Percentiles rank a stretch among this genome's conserved stretches.
These are phyloP conservation scores for Sporothrix luriei DNA, from an alignment of 2,329 filamentous ascomycete genomes.

Conservation along the genomic window DNA sequence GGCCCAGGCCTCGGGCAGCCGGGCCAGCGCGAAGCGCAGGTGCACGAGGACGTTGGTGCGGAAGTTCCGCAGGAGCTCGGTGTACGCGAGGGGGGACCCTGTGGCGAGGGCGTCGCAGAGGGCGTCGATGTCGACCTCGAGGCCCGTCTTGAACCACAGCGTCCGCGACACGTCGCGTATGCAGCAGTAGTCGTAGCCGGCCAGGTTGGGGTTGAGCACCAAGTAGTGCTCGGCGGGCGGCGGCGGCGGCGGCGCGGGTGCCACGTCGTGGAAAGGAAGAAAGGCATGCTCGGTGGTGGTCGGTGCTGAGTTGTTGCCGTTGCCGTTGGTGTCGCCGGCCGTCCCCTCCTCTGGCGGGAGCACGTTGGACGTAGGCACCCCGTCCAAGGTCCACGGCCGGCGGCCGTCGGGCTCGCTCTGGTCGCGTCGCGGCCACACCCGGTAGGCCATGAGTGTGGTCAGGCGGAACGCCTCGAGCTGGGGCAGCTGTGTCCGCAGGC, in stretches of 20 bases:
- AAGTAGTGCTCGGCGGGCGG: constrained; percentile 20
- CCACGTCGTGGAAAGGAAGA: neutral
- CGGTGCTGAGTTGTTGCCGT: neutral
- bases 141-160: constrained; percentile 30
- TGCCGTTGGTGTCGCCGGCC: too few species aligned
- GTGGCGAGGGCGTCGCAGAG: neutral
- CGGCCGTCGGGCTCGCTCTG: constrained; percentile 8
- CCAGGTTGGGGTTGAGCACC: constrained; percentile 6
- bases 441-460: constrained; percentile 20
- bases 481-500: constrained; percentile 10
- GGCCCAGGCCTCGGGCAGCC: constrained; percentile 16
- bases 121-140: constrained; percentile 14
- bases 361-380: neutral
- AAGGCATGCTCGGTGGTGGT: neutral
- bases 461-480: constrained; percentile 25
- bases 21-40: constrained; percentile 15
- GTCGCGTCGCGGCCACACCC: constrained; percentile 4
- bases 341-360: neutral
- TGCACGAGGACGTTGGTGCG: constrained; percentile 34
- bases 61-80: constrained; percentile 19
- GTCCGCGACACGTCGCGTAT: neutral
- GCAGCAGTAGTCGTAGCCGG: neutral
- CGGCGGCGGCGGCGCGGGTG: constrained; percentile 8
- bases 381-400: neutral
- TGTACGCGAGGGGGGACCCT: neutral